These are phyloP conservation scores for Thielaviopsis ethacetica DNA, from an alignment of 2,329 filamentous ascomycete species.

Conservation along the genomic window DNA sequence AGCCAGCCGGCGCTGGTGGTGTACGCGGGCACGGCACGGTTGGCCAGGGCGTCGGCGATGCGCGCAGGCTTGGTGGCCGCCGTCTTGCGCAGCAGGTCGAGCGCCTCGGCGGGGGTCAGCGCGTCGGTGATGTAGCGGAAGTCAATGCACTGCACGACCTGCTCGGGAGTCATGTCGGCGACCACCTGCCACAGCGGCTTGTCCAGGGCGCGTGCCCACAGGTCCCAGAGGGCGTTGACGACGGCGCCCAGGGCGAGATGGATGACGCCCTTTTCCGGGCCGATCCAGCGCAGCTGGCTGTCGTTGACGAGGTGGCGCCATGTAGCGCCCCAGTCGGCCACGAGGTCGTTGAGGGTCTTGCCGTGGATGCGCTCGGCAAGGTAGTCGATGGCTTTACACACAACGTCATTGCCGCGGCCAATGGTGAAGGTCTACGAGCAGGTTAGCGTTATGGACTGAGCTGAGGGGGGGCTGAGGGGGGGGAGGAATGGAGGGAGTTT, in stretches of 20 bases:
- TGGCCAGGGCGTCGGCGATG: conserved; percentile 55
- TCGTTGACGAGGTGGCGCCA: too few relatives aligned
- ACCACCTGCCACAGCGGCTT: conserved; percentile 89
- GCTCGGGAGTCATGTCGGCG: conserved; percentile 75
- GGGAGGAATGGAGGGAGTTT: too few relatives aligned
- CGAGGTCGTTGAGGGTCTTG: too few relatives aligned
- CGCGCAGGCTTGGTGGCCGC: conserved; percentile 54
- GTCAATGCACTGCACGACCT: conserved; percentile 78
- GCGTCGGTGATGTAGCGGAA: conserved; percentile 91
- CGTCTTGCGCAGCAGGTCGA: conserved; percentile 49
- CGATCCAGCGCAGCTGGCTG: too few relatives aligned
- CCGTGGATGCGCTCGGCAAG: too few relatives aligned
- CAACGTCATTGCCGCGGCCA: too few relatives aligned
- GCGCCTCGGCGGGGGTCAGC: conserved; percentile 70
- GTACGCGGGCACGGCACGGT: conserved; percentile 45
- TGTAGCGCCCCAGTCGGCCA: too few relatives aligned
- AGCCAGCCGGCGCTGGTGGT: conserved; percentile 50
- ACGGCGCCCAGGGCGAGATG: conserved; percentile 80
- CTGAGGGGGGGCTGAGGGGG: too few relatives aligned
- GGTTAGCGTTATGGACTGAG: too few relatives aligned
- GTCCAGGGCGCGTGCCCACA: conserved; percentile 75
- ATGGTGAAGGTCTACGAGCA: too few relatives aligned
- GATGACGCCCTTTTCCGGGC: conserved; percentile 74
- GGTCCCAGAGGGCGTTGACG: conserved; percentile 84
- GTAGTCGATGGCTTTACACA: too few relatives aligned